phyloP scores from a whole-genome alignment of 176 grass and related monocot genomes.

The Phoenix dactylifera region DNA sequence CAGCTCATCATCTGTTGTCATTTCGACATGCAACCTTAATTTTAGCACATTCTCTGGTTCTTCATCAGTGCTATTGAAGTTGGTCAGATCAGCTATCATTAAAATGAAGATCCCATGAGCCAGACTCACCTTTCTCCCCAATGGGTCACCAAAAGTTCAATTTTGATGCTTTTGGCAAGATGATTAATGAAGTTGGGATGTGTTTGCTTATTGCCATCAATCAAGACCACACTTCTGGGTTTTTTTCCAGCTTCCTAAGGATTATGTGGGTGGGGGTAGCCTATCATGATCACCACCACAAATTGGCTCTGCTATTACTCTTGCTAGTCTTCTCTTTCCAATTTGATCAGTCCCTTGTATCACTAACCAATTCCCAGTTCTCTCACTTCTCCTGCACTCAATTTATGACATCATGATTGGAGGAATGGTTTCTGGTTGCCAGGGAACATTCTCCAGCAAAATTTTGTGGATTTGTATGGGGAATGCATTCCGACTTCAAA shows the following conservation, averaged over 20 bases:
- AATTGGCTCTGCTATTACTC: conserved; percentile 36
- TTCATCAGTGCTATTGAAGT: background rate
- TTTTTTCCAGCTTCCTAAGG: background rate
- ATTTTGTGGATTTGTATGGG: background rate
- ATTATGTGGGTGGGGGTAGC: conserved; percentile 6
- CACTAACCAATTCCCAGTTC: conserved; percentile 36
- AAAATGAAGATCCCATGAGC: conserved; percentile 39
- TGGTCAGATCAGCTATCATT: conserved; percentile 14
- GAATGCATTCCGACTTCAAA: background rate
- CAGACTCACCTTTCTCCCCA: background rate
- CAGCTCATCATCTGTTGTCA: background rate
- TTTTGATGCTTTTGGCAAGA: conserved; percentile 3
- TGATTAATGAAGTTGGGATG: conserved; percentile 13
- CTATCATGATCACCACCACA: conserved; percentile 25
- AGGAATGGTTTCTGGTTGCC: conserved; percentile 36
- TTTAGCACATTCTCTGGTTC: background rate
- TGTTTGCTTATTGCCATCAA: conserved; percentile 39
- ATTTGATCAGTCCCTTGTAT: conserved; percentile 47
- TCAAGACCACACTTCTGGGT: conserved; percentile 36
- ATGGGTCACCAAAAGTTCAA: conserved; percentile 19
- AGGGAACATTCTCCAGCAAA: conserved; percentile 55
- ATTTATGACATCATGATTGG: conserved; percentile 34
- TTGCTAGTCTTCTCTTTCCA: conserved; percentile 30
- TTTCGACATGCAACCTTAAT: conserved; percentile 32
- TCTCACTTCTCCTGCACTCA: background rate